A percentile compares a stretch with the other conserved stretches of the same genome.
These are phyloP conservation scores for Solanum hybrid DNA, from an alignment of 305 asterid species.

Conservation along the genomic window DNA sequence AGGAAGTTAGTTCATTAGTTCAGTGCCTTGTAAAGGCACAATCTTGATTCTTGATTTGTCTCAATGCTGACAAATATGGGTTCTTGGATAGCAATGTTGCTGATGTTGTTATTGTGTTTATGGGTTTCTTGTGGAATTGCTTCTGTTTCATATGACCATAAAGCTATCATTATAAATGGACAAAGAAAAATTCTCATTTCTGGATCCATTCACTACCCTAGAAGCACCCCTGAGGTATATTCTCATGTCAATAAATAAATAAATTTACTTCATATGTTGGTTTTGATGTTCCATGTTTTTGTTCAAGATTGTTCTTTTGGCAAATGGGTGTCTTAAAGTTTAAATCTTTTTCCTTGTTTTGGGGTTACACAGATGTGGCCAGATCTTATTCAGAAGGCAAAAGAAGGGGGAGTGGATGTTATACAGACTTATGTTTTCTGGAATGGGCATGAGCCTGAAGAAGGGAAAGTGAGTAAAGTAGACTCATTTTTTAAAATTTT, in stretches of 20 bases:
- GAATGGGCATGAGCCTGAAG: constrained; percentile 31
- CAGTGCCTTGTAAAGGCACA: neutral
- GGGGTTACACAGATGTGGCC: constrained; percentile 22
- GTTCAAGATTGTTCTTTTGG: neutral
- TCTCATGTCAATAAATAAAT: neutral
- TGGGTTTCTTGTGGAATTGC: constrained; percentile 12
- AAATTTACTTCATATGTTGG: neutral
- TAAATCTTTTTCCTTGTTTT: neutral
- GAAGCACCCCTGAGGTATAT: constrained; percentile 24
- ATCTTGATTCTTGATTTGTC: neutral
- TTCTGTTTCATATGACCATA: constrained; percentile 18
- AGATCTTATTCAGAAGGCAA: constrained; percentile 27
- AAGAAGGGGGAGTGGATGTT: constrained; percentile 26
- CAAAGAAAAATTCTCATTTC: constrained; percentile 18
- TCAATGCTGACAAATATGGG: neutral
- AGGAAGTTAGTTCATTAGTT: neutral
- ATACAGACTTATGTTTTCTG: constrained; percentile 28
- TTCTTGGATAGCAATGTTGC: constrained; percentile 3
- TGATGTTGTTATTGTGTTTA: constrained; percentile 8
- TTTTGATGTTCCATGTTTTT: neutral
- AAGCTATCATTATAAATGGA: constrained; percentile 15
- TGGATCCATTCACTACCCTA: constrained; percentile 24
- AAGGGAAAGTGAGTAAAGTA: constrained; percentile 14
- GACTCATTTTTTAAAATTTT: neutral
- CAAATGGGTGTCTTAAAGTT: neutral